Evolutionary conservation across 768 basidiomycete genomes (phyloP), one percentile per base, ranked within the genome.

Genomic region (Rhodotorula sphaerocarpa): DNA sequence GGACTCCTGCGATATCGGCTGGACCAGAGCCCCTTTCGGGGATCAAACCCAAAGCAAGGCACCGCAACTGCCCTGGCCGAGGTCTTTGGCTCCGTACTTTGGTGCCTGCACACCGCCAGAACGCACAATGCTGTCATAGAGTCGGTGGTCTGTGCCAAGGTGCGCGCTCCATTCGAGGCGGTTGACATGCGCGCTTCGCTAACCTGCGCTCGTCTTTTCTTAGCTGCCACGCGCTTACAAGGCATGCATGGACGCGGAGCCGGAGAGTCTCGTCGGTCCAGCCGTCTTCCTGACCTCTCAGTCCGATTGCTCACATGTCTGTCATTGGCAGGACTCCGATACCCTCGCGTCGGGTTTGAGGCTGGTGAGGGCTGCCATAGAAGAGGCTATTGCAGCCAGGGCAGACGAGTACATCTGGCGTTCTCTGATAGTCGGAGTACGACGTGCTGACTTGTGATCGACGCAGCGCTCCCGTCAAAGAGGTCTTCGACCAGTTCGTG

Each of bases 1-100:
- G 31, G 62, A 4, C 27, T 61, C 5, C 31, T 64, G 23, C 7
- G 21, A 0, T 55, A 34, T 33, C 59, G 67, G 11, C 36, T 44
- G 31, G 33, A 31, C 10, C 59, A 55, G 21, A 41, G 55, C 0
- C 25, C 51, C 1, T 34, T 54, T 5, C 50, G 33, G 1, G 25
- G 14, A 2, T 36, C 50, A 14, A 51, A 41, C 2, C 5, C 31
- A 7, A 16, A 10, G 0, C 31, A 34, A 5, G 50, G 48, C 7
- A 7, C 25, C 16, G 20, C 20, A 10, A 5, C 7, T 3, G n/a
- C 21, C 2, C 42, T 59, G 6, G 50, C 30, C 23, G 50, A 52
- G 5, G 7, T 45, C 27, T 21, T 58, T 2, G 21, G 30, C 11
- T 5, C 28, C 14, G 11, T 42, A 0, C 11, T 50, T 16, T 18